A percentile compares a stretch with the other conserved stretches of the same genome.
These are phyloP conservation scores for Teratosphaeria viscida DNA, from an alignment of 2,329 filamentous ascomycete genomes.

Conservation along the genomic window DNA sequence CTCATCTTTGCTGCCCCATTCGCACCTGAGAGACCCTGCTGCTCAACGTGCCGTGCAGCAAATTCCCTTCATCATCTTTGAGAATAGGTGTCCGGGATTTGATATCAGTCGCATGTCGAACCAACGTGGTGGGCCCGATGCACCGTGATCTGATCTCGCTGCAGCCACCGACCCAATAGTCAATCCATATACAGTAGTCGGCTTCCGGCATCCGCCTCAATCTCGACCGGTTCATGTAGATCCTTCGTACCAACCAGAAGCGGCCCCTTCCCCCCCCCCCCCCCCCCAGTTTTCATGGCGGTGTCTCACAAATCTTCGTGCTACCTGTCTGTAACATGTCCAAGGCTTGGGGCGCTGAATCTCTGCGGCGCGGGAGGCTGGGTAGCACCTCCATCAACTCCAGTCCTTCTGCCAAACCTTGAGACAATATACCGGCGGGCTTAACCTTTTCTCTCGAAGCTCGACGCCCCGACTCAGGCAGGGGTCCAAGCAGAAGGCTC, in stretches of 20 bases:
- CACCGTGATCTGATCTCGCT: background rate
- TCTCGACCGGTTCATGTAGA: background rate
- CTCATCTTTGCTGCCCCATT: background rate
- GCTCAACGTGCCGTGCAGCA: background rate
- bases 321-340: background rate
- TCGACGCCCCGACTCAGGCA: background rate
- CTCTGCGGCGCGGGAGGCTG: background rate
- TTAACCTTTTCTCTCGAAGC: background rate
- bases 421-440: background rate
- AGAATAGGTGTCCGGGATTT: background rate
- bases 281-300: background rate
- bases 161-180: background rate
- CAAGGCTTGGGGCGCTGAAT: background rate
- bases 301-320: background rate
- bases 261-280: background rate
- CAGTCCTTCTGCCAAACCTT: background rate
- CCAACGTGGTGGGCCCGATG: background rate
- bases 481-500: background rate
- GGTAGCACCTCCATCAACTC: background rate
- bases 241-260: background rate
- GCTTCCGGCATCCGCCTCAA: background rate
- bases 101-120: background rate
- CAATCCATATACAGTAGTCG: background rate
- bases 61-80: background rate
- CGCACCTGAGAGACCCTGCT: background rate